Percentiles rank a stretch among this genome's conserved stretches.
Conservation (phyloP, 2,329 filamentous ascomycete genomes). For the Nigrospora osmanthi region DNA sequence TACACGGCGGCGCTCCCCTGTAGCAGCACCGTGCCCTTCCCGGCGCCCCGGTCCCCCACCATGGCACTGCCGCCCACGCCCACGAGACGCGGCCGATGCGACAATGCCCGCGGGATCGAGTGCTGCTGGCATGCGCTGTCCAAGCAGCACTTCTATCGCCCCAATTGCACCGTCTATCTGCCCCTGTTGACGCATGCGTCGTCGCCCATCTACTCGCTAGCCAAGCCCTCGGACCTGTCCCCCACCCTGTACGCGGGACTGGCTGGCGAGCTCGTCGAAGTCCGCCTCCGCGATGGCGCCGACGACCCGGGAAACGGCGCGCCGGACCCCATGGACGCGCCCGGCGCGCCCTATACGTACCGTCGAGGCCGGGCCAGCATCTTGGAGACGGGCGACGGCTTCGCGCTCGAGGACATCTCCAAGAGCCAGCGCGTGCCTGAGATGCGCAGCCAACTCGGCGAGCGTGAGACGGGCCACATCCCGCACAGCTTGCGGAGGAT, state of each 20-base stretch:
- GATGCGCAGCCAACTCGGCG: slow-evolving; percentile 1
- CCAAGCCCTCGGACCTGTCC: slow-evolving; percentile 36
- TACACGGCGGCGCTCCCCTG: slow-evolving; percentile 42
- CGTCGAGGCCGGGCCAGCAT: slow-evolving; percentile 11
- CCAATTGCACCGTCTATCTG: slow-evolving; percentile 41
- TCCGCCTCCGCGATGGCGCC: slow-evolving; percentile 19
- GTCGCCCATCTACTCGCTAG: slow-evolving; percentile 35
- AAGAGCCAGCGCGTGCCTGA: slow-evolving; percentile 11
- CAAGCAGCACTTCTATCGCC: slow-evolving; percentile 33
- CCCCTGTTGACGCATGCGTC: slow-evolving; percentile 10
- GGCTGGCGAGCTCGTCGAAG: slow-evolving; percentile 37
- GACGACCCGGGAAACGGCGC: background rate
- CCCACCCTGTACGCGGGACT: slow-evolving; percentile 42
- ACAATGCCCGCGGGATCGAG: slow-evolving; percentile 17
- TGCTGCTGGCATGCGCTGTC: slow-evolving; percentile 44
- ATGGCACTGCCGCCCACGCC: slow-evolving; percentile 9
- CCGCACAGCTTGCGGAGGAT: background rate
- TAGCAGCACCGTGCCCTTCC: slow-evolving; percentile 25
- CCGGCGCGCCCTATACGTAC: slow-evolving; percentile 5
- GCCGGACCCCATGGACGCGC: background rate
- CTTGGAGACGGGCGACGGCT: slow-evolving; percentile 22
- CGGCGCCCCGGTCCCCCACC: slow-evolving; percentile 18
- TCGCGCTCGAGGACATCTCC: slow-evolving; percentile 13
- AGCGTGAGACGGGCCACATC: background rate
- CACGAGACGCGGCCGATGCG: slow-evolving; percentile 20